These are phyloP conservation scores for Tetracentron sinense DNA, from an alignment of 164 flowering plant species.

Conservation along the genomic window DNA sequence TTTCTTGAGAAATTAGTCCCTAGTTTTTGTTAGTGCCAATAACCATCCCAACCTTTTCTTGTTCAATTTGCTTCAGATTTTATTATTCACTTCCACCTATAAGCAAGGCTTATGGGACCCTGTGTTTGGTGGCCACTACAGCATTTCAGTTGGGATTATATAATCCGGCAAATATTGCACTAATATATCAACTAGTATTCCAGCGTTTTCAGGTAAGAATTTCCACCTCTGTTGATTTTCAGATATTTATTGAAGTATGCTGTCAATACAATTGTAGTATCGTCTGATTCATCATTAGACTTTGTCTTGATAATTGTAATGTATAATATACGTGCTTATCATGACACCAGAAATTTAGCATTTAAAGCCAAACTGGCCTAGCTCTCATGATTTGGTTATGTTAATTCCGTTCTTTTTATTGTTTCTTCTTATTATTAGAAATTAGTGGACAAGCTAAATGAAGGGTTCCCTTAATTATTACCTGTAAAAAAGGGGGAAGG, in stretches of 20 bases:
- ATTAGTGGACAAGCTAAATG: too few species aligned
- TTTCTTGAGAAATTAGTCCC: neutral
- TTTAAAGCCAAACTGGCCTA: too few species aligned
- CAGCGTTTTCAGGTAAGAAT: conserved; percentile 52
- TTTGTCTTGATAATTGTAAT: too few species aligned
- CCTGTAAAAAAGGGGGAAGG: too few species aligned
- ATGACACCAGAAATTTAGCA: too few species aligned
- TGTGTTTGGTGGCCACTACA: conserved; percentile 54
- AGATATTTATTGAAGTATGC: neutral
- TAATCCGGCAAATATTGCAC: conserved; percentile 29
- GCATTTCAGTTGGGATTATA: conserved; percentile 47
- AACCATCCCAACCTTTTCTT: neutral
- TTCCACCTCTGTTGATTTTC: neutral
- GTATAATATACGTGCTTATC: too few species aligned
- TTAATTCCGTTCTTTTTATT: too few species aligned
- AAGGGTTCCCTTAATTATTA: too few species aligned
- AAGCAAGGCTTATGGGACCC: conserved; percentile 80
- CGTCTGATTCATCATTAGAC: neutral
- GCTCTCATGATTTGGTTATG: too few species aligned
- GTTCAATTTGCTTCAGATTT: conserved; percentile 40
- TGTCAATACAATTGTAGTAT: neutral
- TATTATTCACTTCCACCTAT: conserved; percentile 88
- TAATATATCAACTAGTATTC: conserved; percentile 36
- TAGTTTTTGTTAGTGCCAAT: neutral
- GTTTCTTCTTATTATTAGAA: too few species aligned